phyloP scores from a whole-genome alignment of 257 asterid genomes.

The Misopates orontium region DNA sequence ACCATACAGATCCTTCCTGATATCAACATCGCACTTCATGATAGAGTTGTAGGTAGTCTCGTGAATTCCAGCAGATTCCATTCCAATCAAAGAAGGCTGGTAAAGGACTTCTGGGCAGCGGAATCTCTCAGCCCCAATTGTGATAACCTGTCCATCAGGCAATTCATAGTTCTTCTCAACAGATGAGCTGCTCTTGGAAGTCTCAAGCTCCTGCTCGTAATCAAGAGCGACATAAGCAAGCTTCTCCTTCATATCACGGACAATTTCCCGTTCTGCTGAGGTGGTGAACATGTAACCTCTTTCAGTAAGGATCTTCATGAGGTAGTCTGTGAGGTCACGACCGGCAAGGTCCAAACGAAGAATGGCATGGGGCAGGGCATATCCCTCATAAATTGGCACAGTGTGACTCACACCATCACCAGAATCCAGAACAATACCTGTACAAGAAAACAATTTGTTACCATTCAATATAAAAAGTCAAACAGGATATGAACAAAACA shows the following conservation, averaged over 20 bases:
- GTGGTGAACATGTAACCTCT: conserved; percentile 46
- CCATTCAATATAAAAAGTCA: background rate
- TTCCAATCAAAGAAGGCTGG: conserved; percentile 36
- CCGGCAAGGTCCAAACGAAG: conserved; percentile 38
- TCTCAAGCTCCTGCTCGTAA: conserved; percentile 35
- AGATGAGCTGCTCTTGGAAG: conserved; percentile 33
- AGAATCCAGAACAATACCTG: conserved; percentile 38
- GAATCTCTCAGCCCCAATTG: conserved; percentile 40
- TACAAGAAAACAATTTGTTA: background rate
- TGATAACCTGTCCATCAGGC: conserved; percentile 34
- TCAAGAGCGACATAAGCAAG: conserved; percentile 38
- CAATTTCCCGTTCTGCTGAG: conserved; percentile 40
- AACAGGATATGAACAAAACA: background rate
- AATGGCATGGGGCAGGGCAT: conserved; percentile 36
- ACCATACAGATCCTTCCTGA: conserved; percentile 34
- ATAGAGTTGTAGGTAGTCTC: conserved; percentile 38
- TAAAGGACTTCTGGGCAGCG: conserved; percentile 40
- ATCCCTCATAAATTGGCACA: conserved; percentile 38
- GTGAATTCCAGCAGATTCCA: conserved; percentile 40
- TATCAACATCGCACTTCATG: conserved; percentile 37
- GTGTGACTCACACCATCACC: conserved; percentile 45
- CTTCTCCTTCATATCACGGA: conserved; percentile 42
- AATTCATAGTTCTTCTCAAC: conserved; percentile 37
- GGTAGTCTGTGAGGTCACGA: conserved; percentile 39
- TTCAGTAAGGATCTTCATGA: conserved; percentile 40